Evolutionary conservation across 306 rosid species (phyloP).

Genomic region (Cicer yamashitae): DNA sequence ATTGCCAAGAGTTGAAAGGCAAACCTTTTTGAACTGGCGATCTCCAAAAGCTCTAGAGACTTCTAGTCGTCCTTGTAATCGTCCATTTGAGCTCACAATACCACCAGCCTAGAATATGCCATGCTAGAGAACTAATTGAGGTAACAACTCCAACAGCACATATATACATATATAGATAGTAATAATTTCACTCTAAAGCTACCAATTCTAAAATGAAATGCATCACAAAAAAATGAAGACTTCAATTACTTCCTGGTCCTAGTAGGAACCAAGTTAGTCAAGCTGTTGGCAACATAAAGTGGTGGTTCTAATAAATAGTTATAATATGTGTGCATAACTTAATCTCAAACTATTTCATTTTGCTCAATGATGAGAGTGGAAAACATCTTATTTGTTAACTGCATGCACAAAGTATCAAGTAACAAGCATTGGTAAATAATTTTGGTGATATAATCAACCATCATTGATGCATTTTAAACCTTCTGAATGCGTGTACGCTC

Average conservation of each 20-base stretch:
- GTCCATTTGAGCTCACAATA: constrained; percentile 82
- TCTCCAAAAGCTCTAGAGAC: constrained; percentile 93
- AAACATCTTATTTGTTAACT: constrained; percentile 28
- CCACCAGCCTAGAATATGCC: constrained; percentile 73
- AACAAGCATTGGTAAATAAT: constrained; percentile 24
- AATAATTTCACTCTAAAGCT: constrained; percentile 3
- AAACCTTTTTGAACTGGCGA: constrained; percentile 89
- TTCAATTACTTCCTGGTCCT: constrained; percentile 23
- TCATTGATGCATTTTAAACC: constrained; percentile 52
- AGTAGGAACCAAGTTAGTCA: background rate
- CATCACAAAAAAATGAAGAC: constrained; percentile 19
- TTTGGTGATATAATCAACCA: constrained; percentile 35
- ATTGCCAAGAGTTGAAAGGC: constrained; percentile 18
- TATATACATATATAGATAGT: background rate
- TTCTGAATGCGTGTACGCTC: constrained; percentile 92
- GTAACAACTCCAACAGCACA: constrained; percentile 34
- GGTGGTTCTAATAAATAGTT: background rate
- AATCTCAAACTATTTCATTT: constrained; percentile 16
- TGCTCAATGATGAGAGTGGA: constrained; percentile 15
- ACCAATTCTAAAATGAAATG: constrained; percentile 35
- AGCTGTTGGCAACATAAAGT: constrained; percentile 13
- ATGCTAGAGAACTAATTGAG: constrained; percentile 35
- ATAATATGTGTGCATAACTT: constrained; percentile 6
- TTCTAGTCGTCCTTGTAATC: constrained; percentile 87
- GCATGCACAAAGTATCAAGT: constrained; percentile 22